Conservation (phyloP, 257 asterid genomes). For the Rubia yunnanensis region DNA sequence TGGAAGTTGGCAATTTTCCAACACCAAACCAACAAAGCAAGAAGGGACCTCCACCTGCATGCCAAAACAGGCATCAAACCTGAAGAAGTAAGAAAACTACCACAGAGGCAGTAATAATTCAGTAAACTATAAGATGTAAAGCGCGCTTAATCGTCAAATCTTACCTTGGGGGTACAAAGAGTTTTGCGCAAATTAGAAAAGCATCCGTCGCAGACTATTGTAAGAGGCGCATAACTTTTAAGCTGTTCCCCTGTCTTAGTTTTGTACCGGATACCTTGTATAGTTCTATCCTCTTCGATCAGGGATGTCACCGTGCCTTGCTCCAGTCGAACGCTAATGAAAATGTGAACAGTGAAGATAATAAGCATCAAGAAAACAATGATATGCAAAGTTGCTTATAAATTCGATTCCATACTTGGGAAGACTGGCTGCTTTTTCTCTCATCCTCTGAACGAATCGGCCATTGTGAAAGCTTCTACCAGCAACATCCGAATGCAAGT, state of each 20-base stretch:
- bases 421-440: slow-evolving; percentile 40
- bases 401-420: slow-evolving; percentile 34
- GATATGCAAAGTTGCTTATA: too few species aligned
- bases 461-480: slow-evolving; percentile 51
- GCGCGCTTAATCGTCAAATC: too few species aligned
- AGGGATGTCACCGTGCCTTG: slow-evolving; percentile 55
- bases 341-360: neutral
- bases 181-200: slow-evolving; percentile 48
- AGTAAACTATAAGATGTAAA: neutral
- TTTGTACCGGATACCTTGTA: slow-evolving; percentile 40
- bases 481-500: slow-evolving; percentile 31
- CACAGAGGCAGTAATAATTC: neutral
- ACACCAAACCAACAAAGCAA: slow-evolving; percentile 39
- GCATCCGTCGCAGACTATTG: slow-evolving; percentile 51
- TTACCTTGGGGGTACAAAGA: slow-evolving; percentile 42
- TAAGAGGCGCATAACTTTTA: slow-evolving; percentile 38
- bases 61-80: neutral
- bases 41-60: slow-evolving; percentile 44
- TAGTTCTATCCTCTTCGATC: slow-evolving; percentile 39
- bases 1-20: slow-evolving; percentile 43
- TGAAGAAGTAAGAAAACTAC: neutral
- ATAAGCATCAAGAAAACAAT: neutral
- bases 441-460: slow-evolving; percentile 42
- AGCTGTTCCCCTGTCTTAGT: slow-evolving; percentile 28
- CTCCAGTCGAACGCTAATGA: slow-evolving; percentile 31